Conservation (phyloP, 2,329 filamentous ascomycete species). For the Epichloe elymi region DNA sequence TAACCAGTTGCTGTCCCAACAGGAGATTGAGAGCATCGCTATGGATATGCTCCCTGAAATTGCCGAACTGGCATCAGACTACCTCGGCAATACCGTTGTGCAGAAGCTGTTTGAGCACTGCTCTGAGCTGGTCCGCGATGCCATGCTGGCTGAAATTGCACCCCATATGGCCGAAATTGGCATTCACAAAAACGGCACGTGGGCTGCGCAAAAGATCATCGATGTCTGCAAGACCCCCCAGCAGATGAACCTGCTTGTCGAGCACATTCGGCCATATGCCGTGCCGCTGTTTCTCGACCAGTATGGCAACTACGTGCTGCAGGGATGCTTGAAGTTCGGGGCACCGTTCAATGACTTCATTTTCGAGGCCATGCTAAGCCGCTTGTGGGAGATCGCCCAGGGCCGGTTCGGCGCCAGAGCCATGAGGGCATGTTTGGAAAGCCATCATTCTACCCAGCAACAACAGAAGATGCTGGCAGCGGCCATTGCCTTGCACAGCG, state of each 20-base stretch:
- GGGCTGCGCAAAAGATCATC: conserved; percentile 98
- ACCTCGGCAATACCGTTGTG: conserved; percentile 97
- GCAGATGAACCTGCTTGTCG: conserved; percentile 76
- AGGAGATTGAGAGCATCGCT: conserved; percentile 87
- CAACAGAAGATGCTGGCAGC: conserved; percentile 92
- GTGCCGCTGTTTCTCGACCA: conserved; percentile 91
- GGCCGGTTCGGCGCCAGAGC: conserved; percentile 89
- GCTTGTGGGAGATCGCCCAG: conserved; percentile 87
- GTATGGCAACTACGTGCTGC: conserved; percentile 95
- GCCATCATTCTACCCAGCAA: conserved; percentile 86
- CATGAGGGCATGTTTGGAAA: conserved; percentile 93
- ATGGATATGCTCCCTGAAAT: conserved; percentile 93
- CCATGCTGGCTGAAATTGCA: conserved; percentile 78
- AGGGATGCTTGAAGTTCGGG: conserved; percentile 89
- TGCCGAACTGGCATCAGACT: conserved; percentile 87
- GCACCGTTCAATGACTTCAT: conserved; percentile 89
- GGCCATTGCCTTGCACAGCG: conserved; percentile 89
- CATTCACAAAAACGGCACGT: conserved; percentile 97
- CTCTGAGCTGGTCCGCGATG: conserved; percentile 77
- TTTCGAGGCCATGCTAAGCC: conserved; percentile 91
- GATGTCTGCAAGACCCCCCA: conserved; percentile 77
- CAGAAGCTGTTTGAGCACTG: conserved; percentile 98
- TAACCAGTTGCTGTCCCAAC: conserved; percentile 73
- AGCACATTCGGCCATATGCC: conserved; percentile 73
- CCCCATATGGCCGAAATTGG: conserved; percentile 94